Conservation (phyloP, 2,329 filamentous ascomycete species). For the Lasiodiplodia sp. region DNA sequence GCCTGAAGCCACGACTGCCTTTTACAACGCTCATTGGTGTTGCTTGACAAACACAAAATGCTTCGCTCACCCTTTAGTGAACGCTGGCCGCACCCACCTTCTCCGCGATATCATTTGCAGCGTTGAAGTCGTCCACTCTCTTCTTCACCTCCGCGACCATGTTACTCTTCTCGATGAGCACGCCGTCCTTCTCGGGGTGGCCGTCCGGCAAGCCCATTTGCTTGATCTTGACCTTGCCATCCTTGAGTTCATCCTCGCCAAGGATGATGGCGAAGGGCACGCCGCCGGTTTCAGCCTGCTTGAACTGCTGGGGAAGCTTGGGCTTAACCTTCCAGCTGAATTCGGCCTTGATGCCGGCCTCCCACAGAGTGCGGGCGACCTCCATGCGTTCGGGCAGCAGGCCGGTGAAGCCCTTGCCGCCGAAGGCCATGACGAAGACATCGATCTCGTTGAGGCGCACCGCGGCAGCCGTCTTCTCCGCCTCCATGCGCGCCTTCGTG, state of each 20-base stretch:
- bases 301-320: constrained; percentile 88
- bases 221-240: constrained; percentile 88
- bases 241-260: constrained; percentile 85
- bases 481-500: constrained; percentile 77
- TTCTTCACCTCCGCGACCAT: constrained; percentile 70
- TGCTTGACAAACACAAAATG: not conserved
- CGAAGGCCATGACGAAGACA: constrained; percentile 94
- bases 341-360: constrained; percentile 89
- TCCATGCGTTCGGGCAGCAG: constrained; percentile 84
- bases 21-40: not conserved
- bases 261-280: constrained; percentile 89
- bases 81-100: constrained; percentile 29
- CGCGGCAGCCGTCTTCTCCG: constrained; percentile 61
- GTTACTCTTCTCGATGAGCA: constrained; percentile 71
- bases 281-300: constrained; percentile 79
- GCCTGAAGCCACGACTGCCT: not conserved
- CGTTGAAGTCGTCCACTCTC: constrained; percentile 50
- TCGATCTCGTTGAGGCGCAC: constrained; percentile 79
- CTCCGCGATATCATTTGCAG: constrained; percentile 38
- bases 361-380: constrained; percentile 79
- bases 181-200: constrained; percentile 89
- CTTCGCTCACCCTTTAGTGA: not conserved
- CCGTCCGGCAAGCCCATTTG: constrained; percentile 79
- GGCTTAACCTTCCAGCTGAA: constrained; percentile 91
- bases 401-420: constrained; percentile 82